A percentile compares a stretch with the other conserved stretches of the same genome.
phyloP scores from a whole-genome alignment of 768 basidiomycete species.

The Suillus weaverae region DNA sequence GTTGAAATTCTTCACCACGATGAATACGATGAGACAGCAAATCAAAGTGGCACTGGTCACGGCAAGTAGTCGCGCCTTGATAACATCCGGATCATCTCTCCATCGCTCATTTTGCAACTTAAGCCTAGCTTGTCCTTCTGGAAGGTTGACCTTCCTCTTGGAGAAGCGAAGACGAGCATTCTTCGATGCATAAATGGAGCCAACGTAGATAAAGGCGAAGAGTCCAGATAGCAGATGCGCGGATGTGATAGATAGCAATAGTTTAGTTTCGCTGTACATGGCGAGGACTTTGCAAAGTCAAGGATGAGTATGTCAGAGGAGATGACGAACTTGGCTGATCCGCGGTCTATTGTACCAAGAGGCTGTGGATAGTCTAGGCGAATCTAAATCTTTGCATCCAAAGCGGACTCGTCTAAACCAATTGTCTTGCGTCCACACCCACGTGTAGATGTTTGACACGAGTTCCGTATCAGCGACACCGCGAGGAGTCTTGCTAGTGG shows the following conservation, averaged over 20 bases:
- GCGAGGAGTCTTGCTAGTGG: background rate
- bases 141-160: slow-evolving; percentile 25
- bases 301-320: background rate
- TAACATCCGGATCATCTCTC: slow-evolving; percentile 85
- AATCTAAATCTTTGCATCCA: background rate
- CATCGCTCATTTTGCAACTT: slow-evolving; percentile 47
- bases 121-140: slow-evolving; percentile 29
- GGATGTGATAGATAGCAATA: slow-evolving; percentile 31
- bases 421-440: background rate
- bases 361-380: background rate
- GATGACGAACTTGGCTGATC: background rate
- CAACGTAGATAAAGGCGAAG: slow-evolving; percentile 74
- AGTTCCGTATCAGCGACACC: background rate
- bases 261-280: slow-evolving; percentile 7
- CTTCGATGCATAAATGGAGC: slow-evolving; percentile 77
- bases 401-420: background rate
- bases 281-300: background rate
- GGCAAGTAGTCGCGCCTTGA: slow-evolving; percentile 72
- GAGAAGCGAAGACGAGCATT: slow-evolving; percentile 57
- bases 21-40: slow-evolving; percentile 53
- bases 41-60: slow-evolving; percentile 62
- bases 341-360: background rate
- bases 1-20: slow-evolving; percentile 34
- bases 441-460: background rate
- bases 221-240: slow-evolving; percentile 58